These are phyloP conservation scores for Hondaea fermentalgiana DNA, from an alignment of 108 stramenopile species.

Conservation along the genomic window DNA sequence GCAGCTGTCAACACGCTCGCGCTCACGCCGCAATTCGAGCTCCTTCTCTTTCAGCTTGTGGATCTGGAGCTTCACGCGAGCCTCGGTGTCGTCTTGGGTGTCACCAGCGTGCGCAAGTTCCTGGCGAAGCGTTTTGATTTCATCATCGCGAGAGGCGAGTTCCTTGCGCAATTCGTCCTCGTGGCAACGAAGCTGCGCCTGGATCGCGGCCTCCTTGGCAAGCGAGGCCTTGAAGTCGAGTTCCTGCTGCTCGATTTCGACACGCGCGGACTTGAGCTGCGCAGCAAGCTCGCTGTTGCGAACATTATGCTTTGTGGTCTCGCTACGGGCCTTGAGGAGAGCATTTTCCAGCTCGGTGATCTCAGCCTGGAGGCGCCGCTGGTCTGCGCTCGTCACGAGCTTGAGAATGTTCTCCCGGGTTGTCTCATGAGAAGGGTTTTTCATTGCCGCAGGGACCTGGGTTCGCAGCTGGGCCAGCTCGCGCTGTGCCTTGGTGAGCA, in stretches of 20 bases:
- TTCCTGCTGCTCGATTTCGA: background rate
- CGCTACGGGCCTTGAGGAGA: background rate
- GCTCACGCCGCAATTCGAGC: background rate
- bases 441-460: background rate
- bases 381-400: background rate
- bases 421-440: background rate
- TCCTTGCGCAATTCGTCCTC: background rate
- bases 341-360: background rate
- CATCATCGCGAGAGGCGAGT: background rate
- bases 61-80: background rate
- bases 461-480: background rate
- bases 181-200: background rate
- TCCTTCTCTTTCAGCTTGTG: background rate
- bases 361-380: background rate
- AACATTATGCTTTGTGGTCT: background rate
- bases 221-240: background rate
- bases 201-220: background rate
- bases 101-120: background rate
- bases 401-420: background rate
- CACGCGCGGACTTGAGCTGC: background rate
- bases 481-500: background rate
- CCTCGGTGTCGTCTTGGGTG: background rate
- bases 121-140: background rate
- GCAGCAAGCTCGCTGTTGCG: background rate
- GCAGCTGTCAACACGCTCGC: background rate